A percentile compares a stretch with the other conserved stretches of the same genome.
Evolutionary conservation across 345 rosid genomes (phyloP).

Genomic region (thale cress (Arabidopsis thaliana)): TAIR10.1 NC_003076.8:18347001-18347500

Average conservation of each 20-base stretch:
- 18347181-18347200: too few relatives aligned
- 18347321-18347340: background rate
- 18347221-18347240: too few relatives aligned
- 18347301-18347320: background rate
- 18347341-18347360: constrained; percentile 95
- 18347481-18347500: background rate
- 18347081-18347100: too few relatives aligned
- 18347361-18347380: constrained; percentile 95
- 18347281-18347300: background rate
- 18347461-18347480: background rate
- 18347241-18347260: background rate
- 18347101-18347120: too few relatives aligned
- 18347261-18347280: background rate
- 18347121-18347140: too few relatives aligned
- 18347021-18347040: too few relatives aligned
- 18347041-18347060: too few relatives aligned
- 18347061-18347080: too few relatives aligned
- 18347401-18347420: constrained; percentile 83
- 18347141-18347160: too few relatives aligned
- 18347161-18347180: too few relatives aligned
- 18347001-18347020: too few relatives aligned
- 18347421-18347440: constrained; percentile 70
- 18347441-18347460: background rate
- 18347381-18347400: constrained; percentile 79
- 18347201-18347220: too few relatives aligned